Evolutionary conservation across 2,329 filamentous ascomycete genomes (phyloP).

Genomic region (Fusarium zealandicum): DNA sequence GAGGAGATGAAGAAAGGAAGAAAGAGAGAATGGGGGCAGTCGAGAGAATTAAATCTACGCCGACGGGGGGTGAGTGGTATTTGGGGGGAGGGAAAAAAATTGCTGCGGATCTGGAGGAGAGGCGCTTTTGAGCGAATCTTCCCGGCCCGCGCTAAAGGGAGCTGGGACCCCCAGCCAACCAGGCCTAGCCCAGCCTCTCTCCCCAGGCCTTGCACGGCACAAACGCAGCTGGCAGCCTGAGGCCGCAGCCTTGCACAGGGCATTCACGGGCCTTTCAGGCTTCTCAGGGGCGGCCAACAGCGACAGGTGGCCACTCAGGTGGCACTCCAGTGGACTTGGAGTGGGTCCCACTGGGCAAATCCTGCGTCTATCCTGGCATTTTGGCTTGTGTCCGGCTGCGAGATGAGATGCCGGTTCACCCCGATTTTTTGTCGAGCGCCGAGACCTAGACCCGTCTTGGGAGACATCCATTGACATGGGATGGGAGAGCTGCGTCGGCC

Average conservation of each 20-base stretch:
- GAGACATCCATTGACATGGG: neutral
- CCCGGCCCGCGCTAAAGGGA: slow-evolving; percentile 52
- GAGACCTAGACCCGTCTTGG: slow-evolving; percentile 41
- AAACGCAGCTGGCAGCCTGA: slow-evolving; percentile 45
- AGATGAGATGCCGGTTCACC: slow-evolving; percentile 47
- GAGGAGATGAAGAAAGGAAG: slow-evolving; percentile 54
- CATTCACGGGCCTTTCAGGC: slow-evolving; percentile 20
- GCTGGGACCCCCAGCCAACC: slow-evolving; percentile 41
- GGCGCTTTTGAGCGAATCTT: slow-evolving; percentile 64
- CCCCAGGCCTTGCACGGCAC: slow-evolving; percentile 44
- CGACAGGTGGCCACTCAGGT: slow-evolving; percentile 32
- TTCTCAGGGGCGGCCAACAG: slow-evolving; percentile 24
- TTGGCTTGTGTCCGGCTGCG: slow-evolving; percentile 30
- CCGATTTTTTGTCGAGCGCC: slow-evolving; percentile 46
- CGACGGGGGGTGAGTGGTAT: slow-evolving; percentile 53
- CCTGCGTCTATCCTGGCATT: slow-evolving; percentile 20
- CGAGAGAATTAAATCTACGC: slow-evolving; percentile 56
- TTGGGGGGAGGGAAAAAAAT: slow-evolving; percentile 58
- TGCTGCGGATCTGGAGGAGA: slow-evolving; percentile 54
- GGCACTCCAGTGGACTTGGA: slow-evolving; percentile 20
- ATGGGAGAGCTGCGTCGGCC: neutral
- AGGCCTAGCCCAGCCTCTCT: slow-evolving; percentile 27
- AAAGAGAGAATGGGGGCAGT: slow-evolving; percentile 52
- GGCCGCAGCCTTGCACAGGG: slow-evolving; percentile 38
- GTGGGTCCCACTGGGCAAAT: slow-evolving; percentile 32